These are phyloP conservation scores for Wickerhamomyces silvicola DNA, from an alignment of 805 yeast genomes.

Conservation along the genomic window DNA sequence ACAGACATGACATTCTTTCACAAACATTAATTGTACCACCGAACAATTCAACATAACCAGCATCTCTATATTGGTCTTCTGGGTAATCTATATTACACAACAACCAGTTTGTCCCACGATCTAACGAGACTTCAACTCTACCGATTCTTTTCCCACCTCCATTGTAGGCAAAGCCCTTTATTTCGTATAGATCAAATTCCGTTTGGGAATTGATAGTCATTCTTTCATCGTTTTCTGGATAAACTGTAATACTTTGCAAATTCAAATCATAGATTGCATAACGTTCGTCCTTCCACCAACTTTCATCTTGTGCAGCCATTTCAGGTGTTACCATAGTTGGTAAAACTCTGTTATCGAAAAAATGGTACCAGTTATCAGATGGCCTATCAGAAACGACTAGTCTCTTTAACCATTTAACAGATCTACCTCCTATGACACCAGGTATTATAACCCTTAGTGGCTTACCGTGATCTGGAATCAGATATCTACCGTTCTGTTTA, in stretches of 20 bases:
- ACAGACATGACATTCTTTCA: conserved; percentile 26
- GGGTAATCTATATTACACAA: conserved; percentile 27
- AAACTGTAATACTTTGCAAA: conserved; percentile 27
- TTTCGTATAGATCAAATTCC: conserved; percentile 14
- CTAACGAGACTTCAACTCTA: conserved; percentile 27
- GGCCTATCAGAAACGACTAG: conserved; percentile 26
- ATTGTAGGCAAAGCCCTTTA: conserved; percentile 29
- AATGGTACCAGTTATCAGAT: conserved; percentile 31
- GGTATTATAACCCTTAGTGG: conserved; percentile 31
- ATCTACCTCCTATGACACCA: conserved; percentile 34
- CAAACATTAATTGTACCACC: conserved; percentile 29
- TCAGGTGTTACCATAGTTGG: conserved; percentile 32
- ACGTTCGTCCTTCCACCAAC: conserved; percentile 34
- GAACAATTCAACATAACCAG: conserved; percentile 24
- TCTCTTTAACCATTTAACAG: conserved; percentile 31
- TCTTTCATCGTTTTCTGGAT: conserved; percentile 25
- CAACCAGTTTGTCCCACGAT: conserved; percentile 26
- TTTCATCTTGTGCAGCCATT: conserved; percentile 23
- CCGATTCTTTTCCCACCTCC: conserved; percentile 31
- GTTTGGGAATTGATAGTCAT: conserved; percentile 7
- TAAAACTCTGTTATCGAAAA: conserved; percentile 29
- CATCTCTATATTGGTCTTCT: conserved; percentile 26
- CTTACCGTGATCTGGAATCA: conserved; percentile 31
- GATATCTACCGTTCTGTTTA: conserved; percentile 28
- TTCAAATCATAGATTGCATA: conserved; percentile 30